Evolutionary conservation across 306 rosid genomes (phyloP), one percentile per base, ranked within the genome.

Genomic region (Prosopis cineraria): DNA sequence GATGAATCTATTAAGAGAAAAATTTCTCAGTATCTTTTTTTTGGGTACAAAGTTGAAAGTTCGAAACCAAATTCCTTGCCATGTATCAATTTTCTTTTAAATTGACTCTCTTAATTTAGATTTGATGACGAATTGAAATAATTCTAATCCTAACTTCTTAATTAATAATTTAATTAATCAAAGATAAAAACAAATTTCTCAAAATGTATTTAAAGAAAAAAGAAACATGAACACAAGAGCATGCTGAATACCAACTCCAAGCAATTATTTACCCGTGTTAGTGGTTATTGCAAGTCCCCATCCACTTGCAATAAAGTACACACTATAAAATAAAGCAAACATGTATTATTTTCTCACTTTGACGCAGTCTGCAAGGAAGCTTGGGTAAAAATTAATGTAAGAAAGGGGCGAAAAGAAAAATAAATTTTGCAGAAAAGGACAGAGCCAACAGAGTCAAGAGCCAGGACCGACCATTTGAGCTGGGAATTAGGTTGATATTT

Each of bases 241-340:
- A 55, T 24, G 31, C 30, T 13, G 40, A 29, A 30, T 60, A 60
- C 34, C 24, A 60, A 29, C 12, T 60, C 30, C 40, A 31, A 30
- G 36, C 40, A 60, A 60, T 60, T 30, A 60, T 30, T 60, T 16
- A 33, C 2, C 17, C 39, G 19, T 30, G 67, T 30, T 13, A 11
- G 10, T 6, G 34, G 67, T 30, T 2, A 60, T 11, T 60, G n/a
- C 39, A 60, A 60, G 40, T 60, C 67, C 22, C 12, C 36, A 59
- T 27, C 67, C 67, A 60, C 67, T 60, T 60, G 67, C 67, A 30
- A 30, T 60, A 60, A 60, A 60, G 22, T 6, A 59, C 39, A 59
- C 20, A 5, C 7, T 6, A 14, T 11, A 27, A 58, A 58, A 24
- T 58, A 24, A 56, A 56, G 63, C 33, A 11, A 25, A 25, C 64